phyloP scores from a whole-genome alignment of 306 rosid genomes.

The Cucumis cinereus region DNA sequence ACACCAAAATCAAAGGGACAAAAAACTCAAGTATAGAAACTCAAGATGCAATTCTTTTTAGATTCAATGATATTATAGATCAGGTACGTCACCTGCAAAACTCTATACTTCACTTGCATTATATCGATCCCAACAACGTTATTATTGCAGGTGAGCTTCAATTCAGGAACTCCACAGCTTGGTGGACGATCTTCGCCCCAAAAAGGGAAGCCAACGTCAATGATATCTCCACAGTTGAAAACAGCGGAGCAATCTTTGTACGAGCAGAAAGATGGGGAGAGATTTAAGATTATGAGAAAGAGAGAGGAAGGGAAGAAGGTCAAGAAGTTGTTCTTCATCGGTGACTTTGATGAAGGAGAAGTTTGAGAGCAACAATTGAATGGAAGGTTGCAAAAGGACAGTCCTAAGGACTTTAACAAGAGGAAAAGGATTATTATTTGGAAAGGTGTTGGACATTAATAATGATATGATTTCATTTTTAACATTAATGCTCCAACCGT shows the following conservation, averaged over 20 bases:
- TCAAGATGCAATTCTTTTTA: too few relatives aligned
- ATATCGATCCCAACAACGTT: neutral
- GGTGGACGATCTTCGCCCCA: constrained; percentile 3
- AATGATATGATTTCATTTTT: neutral
- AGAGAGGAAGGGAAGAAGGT: neutral
- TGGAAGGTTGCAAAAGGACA: neutral
- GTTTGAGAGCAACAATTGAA: neutral
- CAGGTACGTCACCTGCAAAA: neutral
- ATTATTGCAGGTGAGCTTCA: constrained; percentile 2
- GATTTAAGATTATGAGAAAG: neutral
- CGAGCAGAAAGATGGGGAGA: neutral
- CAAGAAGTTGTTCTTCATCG: neutral
- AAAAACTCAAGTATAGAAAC: too few relatives aligned
- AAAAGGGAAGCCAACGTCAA: neutral
- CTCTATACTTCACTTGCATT: neutral
- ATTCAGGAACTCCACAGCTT: neutral
- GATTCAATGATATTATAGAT: too few relatives aligned
- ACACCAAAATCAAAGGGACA: too few relatives aligned
- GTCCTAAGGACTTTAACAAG: neutral
- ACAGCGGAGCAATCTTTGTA: neutral
- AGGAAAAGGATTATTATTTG: neutral
- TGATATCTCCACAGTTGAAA: neutral
- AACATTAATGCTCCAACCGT: neutral
- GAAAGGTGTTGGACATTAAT: neutral
- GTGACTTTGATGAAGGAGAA: neutral